Percentiles rank a stretch among this genome's conserved stretches.
Conservation (phyloP, 495 filamentous ascomycete species). For the Bacidia rubella region DNA sequence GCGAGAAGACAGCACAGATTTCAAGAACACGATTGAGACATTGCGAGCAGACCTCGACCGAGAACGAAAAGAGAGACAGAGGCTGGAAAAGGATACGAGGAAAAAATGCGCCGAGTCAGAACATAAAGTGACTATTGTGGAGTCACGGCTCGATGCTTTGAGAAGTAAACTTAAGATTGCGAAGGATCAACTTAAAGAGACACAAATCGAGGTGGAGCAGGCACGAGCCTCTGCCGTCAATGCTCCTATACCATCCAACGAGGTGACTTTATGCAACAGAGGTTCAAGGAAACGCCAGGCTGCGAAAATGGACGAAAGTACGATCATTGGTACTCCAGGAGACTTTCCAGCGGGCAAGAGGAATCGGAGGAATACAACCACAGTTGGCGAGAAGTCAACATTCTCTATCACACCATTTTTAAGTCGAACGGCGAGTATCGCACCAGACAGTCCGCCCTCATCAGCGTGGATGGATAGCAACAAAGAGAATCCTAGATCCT, state of each 20-base stretch:
- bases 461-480: slow-evolving; percentile 4
- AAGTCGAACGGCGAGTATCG: slow-evolving; percentile 56
- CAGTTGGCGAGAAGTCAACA: slow-evolving; percentile 68
- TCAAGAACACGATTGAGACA: slow-evolving; percentile 29
- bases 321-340: slow-evolving; percentile 54
- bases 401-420: slow-evolving; percentile 91
- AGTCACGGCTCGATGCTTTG: slow-evolving; percentile 54
- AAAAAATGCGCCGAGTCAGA: slow-evolving; percentile 34
- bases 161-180: slow-evolving; percentile 50
- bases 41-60: slow-evolving; percentile 31
- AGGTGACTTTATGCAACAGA: slow-evolving; percentile 8
- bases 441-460: slow-evolving; percentile 31
- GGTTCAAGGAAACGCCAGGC: slow-evolving; percentile 36
- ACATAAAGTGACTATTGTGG: slow-evolving; percentile 40
- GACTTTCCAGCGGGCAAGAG: slow-evolving; percentile 44
- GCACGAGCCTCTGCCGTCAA: slow-evolving; percentile 31
- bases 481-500: background rate
- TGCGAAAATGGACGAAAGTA: slow-evolving; percentile 33
- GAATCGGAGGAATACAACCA: slow-evolving; percentile 34
- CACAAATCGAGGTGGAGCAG: slow-evolving; percentile 31
- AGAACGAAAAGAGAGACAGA: slow-evolving; percentile 30
- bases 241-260: slow-evolving; percentile 21
- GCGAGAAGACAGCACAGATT: slow-evolving; percentile 32
- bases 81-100: slow-evolving; percentile 21
- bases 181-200: slow-evolving; percentile 56